Base-by-base conservation (phyloP, 202 grass and related monocot species). In the Digitaria exilis region DNA sequence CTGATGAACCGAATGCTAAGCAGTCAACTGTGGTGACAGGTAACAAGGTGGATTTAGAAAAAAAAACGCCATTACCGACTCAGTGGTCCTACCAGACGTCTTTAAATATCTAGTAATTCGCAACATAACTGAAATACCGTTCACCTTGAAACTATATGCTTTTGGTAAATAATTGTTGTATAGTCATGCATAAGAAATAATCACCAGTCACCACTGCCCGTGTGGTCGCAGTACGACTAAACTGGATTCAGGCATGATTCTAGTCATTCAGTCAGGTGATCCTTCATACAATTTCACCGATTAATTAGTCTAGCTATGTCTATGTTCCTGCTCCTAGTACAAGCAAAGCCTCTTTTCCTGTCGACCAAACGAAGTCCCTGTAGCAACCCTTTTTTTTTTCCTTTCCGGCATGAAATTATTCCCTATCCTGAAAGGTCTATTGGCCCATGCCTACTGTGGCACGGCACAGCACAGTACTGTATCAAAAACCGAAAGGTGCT, bases 401-500 rank as follows among this genome's bases (percentile, higher is more conserved):
- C 49, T 30, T 79, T 60, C 24, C n/a, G 22, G 50, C 41, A 46
- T 79, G 59, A 79, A 74, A 84, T 45, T 2, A 77, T 48, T 29
- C 17, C 21, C 34, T 48, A 64, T 56, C 70, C 3, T 77, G 66
- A 44, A 63, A 85, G 79, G 79, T 67, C 74, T 73, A 32, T 69
- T 82, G 29, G 68, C 6, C 35, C 21, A 25, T 58, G 62, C 73
- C 78, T 52, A 57, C 59, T 43, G 67, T 32, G 55, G 26, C 69
- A 88, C 83, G 67, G 34, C 79, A 83, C 28, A 55, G 25, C 26
- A 49, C 0, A 42, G 24, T 35, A 82, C 59, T 79, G 73, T 79
- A 82, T 59, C 16, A 22, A 63, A n/a, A 82, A 88, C 67, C 31
- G 85, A 91, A 88, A 85, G 81, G 35, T 73, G 71, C 85, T 55